These are phyloP conservation scores for Solanum pinnatisectum DNA, from an alignment of 257 asterid species.

Conservation along the genomic window DNA sequence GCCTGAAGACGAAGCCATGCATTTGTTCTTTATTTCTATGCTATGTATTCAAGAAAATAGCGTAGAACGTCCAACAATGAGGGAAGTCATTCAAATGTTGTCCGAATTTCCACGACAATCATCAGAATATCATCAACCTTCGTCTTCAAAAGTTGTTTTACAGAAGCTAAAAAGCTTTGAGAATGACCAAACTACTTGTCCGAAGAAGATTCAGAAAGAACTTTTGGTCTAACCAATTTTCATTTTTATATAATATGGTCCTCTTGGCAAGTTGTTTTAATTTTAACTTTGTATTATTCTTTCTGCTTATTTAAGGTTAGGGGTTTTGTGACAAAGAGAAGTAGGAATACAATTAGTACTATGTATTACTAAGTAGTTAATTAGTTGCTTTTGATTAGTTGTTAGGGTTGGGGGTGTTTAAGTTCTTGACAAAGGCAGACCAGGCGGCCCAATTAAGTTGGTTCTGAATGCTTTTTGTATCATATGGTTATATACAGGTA, in stretches of 20 bases:
- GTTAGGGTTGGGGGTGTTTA: background rate
- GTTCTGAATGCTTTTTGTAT: background rate
- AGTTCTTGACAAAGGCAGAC: background rate
- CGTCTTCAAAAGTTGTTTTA: conserved; percentile 14
- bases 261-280: background rate
- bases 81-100: conserved; percentile 90
- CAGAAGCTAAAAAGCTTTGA: conserved; percentile 15
- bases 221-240: conserved; percentile 26
- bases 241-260: background rate
- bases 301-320: background rate
- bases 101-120: conserved; percentile 62
- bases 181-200: conserved; percentile 9
- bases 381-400: background rate
- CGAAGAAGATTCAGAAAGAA: conserved; percentile 18
- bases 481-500: background rate
- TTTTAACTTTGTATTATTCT: background rate
- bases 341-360: background rate
- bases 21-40: conserved; percentile 77
- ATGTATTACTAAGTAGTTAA: background rate
- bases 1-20: conserved; percentile 70
- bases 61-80: conserved; percentile 83
- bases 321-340: background rate
- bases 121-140: conserved; percentile 23
- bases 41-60: conserved; percentile 75
- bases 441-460: background rate